Evolutionary conservation across 257 asterid species (phyloP).

Genomic region (Verbascum thapsus): DNA sequence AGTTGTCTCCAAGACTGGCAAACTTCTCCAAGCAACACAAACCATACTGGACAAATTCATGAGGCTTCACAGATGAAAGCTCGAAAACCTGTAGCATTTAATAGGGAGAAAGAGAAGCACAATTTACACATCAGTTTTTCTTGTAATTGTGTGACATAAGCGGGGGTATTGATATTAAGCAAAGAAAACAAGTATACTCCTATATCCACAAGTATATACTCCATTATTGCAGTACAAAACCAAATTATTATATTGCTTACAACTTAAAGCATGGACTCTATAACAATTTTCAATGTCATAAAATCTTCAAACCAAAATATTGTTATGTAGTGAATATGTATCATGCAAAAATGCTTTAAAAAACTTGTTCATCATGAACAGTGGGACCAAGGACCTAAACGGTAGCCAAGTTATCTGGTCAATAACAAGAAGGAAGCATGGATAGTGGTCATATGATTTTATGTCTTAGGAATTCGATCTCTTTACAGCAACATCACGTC

Average conservation of each 20-base stretch:
- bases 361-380: neutral
- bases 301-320: neutral
- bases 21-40: slow-evolving; percentile 88
- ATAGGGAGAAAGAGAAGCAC: slow-evolving; percentile 25
- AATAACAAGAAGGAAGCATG: neutral
- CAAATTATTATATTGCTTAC: neutral
- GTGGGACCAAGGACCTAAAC: neutral
- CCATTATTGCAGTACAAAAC: slow-evolving; percentile 10
- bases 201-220: slow-evolving; percentile 11
- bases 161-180: neutral
- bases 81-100: slow-evolving; percentile 74
- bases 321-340: neutral
- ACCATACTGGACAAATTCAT: slow-evolving; percentile 90
- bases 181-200: neutral
- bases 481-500: neutral
- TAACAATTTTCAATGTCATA: neutral
- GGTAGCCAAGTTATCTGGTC: neutral
- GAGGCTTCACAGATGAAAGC: slow-evolving; percentile 84
- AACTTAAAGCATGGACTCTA: neutral
- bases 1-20: slow-evolving; percentile 73
- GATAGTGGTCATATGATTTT: neutral
- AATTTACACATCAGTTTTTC: slow-evolving; percentile 2
- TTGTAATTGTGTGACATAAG: slow-evolving; percentile 14
- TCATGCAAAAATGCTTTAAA: neutral
- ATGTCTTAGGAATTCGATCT: neutral